Conservation (phyloP, 331 rosid genomes). For the Dryas integrifolia region DNA sequence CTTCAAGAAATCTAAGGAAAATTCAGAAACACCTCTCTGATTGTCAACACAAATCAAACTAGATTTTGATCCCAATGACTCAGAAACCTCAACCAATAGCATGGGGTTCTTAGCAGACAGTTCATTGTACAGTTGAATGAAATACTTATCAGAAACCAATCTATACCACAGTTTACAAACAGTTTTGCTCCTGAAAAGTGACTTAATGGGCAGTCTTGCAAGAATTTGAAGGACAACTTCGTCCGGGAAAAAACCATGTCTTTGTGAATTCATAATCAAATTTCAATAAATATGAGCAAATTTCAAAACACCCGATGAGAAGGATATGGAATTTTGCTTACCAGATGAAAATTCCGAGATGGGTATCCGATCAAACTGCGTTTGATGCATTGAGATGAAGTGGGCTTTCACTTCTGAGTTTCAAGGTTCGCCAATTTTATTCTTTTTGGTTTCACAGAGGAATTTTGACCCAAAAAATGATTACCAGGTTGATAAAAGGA, state of each 20-base stretch:
- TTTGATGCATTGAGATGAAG: conserved; percentile 12
- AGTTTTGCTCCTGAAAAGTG: conserved; percentile 53
- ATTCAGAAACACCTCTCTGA: conserved; percentile 63
- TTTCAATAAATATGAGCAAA: conserved; percentile 8
- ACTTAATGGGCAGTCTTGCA: conserved; percentile 58
- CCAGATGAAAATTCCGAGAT: conserved; percentile 36
- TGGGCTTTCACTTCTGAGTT: conserved; percentile 12
- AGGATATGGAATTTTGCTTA: conserved; percentile 37
- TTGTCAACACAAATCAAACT: conserved; percentile 73
- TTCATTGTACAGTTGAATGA: conserved; percentile 55
- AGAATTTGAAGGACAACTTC: conserved; percentile 69
- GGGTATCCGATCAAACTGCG: conserved; percentile 31
- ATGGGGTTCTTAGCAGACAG: conserved; percentile 56
- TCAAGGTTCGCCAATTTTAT: not conserved
- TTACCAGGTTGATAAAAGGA: not conserved
- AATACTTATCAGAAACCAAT: conserved; percentile 61
- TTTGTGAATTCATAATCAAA: conserved; percentile 44
- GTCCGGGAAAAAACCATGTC: conserved; percentile 57
- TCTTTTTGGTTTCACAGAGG: not conserved
- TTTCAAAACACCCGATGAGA: conserved; percentile 18
- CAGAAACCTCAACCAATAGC: conserved; percentile 67
- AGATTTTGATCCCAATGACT: conserved; percentile 52
- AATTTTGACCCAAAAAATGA: not conserved
- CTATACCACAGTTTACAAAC: conserved; percentile 68
- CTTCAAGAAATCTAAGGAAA: conserved; percentile 59